A percentile compares a stretch with the other conserved stretches of the same genome.
Conservation (phyloP, 192 early-diverging fungal genomes). For the Coemansia sp. region DNA sequence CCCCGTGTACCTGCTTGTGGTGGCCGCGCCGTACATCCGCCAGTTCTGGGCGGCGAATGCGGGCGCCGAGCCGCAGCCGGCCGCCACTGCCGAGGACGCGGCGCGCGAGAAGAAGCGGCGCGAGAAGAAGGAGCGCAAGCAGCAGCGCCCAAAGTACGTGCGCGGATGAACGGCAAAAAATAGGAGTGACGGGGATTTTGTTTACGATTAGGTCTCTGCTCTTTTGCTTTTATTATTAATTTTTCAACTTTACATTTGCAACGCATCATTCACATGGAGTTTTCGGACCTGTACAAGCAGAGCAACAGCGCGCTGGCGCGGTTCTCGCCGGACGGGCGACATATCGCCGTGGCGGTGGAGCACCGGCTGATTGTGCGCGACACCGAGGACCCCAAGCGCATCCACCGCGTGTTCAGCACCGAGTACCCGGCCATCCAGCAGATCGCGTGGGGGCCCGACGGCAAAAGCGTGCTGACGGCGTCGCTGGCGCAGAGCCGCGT, state of each 20-base stretch:
- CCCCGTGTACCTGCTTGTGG: conserved; percentile 26
- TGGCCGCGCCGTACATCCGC: conserved; percentile 28
- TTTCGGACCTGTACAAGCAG: conserved; percentile 50
- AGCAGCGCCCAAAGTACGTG: conserved; percentile 40
- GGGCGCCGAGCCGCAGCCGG: not conserved
- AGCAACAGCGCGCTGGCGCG: conserved; percentile 29
- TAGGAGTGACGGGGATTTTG: too few species aligned
- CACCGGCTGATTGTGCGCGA: conserved; percentile 47
- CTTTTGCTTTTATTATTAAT: not conserved
- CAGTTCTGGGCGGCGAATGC: conserved; percentile 31
- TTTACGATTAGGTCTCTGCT: not conserved
- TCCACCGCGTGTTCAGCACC: conserved; percentile 33
- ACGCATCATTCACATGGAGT: conserved; percentile 32
- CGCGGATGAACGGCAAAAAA: too few species aligned
- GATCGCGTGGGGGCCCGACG: conserved; percentile 38
- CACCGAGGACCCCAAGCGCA: conserved; percentile 39
- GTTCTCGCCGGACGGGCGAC: conserved; percentile 45
- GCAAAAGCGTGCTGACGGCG: conserved; percentile 33
- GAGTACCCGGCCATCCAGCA: conserved; percentile 42
- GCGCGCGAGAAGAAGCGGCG: conserved; percentile 34
- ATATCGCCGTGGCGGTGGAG: conserved; percentile 40
- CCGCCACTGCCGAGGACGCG: conserved; percentile 7
- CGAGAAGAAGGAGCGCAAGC: conserved; percentile 52
- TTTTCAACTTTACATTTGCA: not conserved
- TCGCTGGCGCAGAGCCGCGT: conserved; percentile 34